phyloP scores from a whole-genome alignment of 2,329 filamentous ascomycete genomes.

The Tolypocladium guangdongense region DNA sequence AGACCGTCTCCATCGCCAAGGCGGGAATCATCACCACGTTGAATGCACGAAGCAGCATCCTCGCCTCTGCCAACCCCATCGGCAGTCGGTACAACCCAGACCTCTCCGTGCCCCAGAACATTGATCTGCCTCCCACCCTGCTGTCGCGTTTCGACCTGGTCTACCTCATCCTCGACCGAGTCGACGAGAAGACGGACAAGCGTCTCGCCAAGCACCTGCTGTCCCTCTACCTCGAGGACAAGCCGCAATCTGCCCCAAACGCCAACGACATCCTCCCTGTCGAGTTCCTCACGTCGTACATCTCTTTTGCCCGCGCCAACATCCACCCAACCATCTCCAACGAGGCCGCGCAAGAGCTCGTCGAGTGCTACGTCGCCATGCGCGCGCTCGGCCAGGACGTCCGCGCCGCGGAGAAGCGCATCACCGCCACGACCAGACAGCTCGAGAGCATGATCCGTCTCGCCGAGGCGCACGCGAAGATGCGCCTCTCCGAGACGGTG shows the following conservation, averaged over 20 bases:
- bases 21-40: constrained; percentile 94
- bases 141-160: constrained; percentile 95
- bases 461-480: constrained; percentile 92
- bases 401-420: constrained; percentile 82
- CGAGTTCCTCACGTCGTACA: constrained; percentile 93
- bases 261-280: constrained; percentile 74
- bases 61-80: constrained; percentile 95
- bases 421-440: constrained; percentile 94
- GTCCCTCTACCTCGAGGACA: constrained; percentile 94
- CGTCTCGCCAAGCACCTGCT: constrained; percentile 85
- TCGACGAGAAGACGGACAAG: constrained; percentile 83
- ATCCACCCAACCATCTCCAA: constrained; percentile 74
- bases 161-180: constrained; percentile 88
- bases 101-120: constrained; percentile 92
- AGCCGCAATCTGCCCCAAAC: constrained; percentile 69
- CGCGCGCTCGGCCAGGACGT: constrained; percentile 83
- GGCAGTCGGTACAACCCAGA: constrained; percentile 97
- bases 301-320: constrained; percentile 85
- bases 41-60: constrained; percentile 89
- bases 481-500: constrained; percentile 73
- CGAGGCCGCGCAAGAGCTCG: constrained; percentile 72
- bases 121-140: constrained; percentile 89
- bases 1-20: constrained; percentile 76
- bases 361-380: constrained; percentile 86
- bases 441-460: constrained; percentile 98